These are phyloP conservation scores for Boletellus ananiceps DNA, from an alignment of 768 basidiomycete species.

Conservation along the genomic window DNA sequence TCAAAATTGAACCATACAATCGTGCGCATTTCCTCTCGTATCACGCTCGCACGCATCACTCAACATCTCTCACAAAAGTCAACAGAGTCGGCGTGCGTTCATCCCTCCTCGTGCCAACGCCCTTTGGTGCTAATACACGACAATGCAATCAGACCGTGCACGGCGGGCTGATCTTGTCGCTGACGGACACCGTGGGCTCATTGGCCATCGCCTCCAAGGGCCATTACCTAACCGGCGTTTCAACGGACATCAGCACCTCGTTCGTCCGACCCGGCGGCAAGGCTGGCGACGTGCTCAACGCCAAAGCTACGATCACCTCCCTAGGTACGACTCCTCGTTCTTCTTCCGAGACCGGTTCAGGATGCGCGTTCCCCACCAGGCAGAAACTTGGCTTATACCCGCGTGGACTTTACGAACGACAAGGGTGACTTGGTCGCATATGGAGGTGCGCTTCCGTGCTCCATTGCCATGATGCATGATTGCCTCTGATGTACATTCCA, in stretches of 20 bases:
- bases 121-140: background rate
- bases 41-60: background rate
- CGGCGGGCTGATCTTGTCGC: constrained; percentile 74
- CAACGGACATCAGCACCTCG: constrained; percentile 74
- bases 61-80: constrained; percentile 38
- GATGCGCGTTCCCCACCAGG: constrained; percentile 38
- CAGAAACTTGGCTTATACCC: constrained; percentile 74
- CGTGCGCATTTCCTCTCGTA: constrained; percentile 39
- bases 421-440: constrained; percentile 73
- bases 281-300: constrained; percentile 60
- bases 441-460: constrained; percentile 51
- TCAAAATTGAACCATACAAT: constrained; percentile 73
- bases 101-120: background rate
- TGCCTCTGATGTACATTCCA: constrained; percentile 1
- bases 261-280: constrained; percentile 77
- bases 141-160: constrained; percentile 50
- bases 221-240: constrained; percentile 84
- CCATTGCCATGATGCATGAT: no score
- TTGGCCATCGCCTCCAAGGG: constrained; percentile 80
- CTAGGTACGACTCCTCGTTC: constrained; percentile 44
- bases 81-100: constrained; percentile 73
- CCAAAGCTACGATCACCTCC: constrained; percentile 62
- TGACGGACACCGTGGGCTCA: constrained; percentile 83
- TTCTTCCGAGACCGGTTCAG: background rate
- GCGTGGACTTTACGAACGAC: constrained; percentile 66